A percentile compares a stretch with the other conserved stretches of the same genome.
These are phyloP conservation scores for Leccinum pachyderme DNA, from an alignment of 1,284 basidiomycete genomes.

Conservation along the genomic window DNA sequence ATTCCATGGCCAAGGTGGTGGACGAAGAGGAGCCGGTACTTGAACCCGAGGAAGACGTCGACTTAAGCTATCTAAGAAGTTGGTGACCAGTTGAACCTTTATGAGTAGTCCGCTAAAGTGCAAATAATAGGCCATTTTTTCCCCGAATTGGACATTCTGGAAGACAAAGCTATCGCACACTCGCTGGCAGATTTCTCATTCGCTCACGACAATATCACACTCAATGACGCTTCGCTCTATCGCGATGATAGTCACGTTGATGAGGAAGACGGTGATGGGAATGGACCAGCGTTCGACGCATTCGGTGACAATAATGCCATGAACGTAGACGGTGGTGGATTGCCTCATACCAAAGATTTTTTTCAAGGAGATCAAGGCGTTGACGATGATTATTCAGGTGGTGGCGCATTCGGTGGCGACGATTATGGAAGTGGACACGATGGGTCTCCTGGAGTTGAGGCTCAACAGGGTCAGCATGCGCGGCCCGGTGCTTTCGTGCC, in stretches of 20 bases:
- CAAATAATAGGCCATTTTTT: slow-evolving; percentile 57
- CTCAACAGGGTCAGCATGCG: slow-evolving; percentile 37
- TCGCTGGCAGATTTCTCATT: slow-evolving; percentile 84
- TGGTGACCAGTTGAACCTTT: slow-evolving; percentile 28
- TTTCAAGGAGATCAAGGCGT: slow-evolving; percentile 73
- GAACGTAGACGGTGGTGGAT: slow-evolving; percentile 46
- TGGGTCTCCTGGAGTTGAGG: slow-evolving; percentile 43
- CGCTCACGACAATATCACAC: slow-evolving; percentile 53
- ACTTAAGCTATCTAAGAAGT: slow-evolving; percentile 71
- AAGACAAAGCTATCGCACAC: slow-evolving; percentile 73
- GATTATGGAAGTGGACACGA: slow-evolving; percentile 44
- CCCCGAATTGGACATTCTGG: slow-evolving; percentile 60
- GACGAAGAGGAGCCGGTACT: slow-evolving; percentile 68
- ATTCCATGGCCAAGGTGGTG: slow-evolving; percentile 77
- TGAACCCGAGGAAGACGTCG: slow-evolving; percentile 67
- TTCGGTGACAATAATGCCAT: slow-evolving; percentile 35
- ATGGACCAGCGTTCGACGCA: slow-evolving; percentile 35
- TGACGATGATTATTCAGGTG: slow-evolving; percentile 49
- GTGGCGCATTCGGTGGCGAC: slow-evolving; percentile 44
- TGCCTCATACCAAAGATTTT: slow-evolving; percentile 69
- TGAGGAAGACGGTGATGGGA: slow-evolving; percentile 48
- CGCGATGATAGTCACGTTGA: slow-evolving; percentile 46
- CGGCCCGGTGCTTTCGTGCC: slow-evolving; percentile 57
- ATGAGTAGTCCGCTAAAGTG: slow-evolving; percentile 7
- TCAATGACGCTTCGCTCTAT: slow-evolving; percentile 62